Base-by-base conservation (phyloP, 2,329 filamentous ascomycete genomes). In the Cytospora schulzeri region DNA sequence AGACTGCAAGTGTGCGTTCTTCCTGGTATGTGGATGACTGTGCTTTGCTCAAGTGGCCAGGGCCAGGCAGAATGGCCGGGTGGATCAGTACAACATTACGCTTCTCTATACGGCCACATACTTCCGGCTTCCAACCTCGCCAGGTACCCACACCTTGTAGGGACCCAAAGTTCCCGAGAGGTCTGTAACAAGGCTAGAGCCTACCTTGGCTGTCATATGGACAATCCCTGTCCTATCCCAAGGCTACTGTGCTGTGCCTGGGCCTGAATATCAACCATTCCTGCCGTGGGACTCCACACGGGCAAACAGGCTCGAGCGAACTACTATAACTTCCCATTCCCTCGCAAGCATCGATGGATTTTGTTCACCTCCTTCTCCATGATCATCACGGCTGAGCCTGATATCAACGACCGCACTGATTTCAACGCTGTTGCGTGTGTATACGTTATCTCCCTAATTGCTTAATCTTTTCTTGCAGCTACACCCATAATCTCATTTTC, bases 141-240 rank as follows among this genome's bases (percentile, higher is more conserved):
- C 53, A 8, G 38, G 35, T 15, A 52, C 50, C 68, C 60, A 56
- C 50, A 56, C 50, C 48, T 53, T 59, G 50, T 62, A 52, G 45
- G 52, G 58, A 55, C 65, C 58, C 53, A 62, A 55, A 62, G 62
- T 65, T 62, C 57, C 61, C 57, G 63, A 52, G 48, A 68, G 70
- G 70, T 73, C 73, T 78, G 78, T 76, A 76, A 79, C 77, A 78
- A 73, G 75, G 75, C 76, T 76, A 75, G 72, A 74, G 72, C 71
- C 71, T 71, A 73, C 72, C 62, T 58, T 71, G 71, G 71, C 71
- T 75, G 69, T 71, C 58, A 57, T 63, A 56, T 52, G 38, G 52
- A 62, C n/a, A 24, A 71, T 72, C 74, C 76, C 73, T 73, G 73
- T 69, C 69, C 69, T 70, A 62, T 60, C 70, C 64, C 70, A 70